Conservation (phyloP, 257 asterid species). For the Solanum tarapatanum region DNA sequence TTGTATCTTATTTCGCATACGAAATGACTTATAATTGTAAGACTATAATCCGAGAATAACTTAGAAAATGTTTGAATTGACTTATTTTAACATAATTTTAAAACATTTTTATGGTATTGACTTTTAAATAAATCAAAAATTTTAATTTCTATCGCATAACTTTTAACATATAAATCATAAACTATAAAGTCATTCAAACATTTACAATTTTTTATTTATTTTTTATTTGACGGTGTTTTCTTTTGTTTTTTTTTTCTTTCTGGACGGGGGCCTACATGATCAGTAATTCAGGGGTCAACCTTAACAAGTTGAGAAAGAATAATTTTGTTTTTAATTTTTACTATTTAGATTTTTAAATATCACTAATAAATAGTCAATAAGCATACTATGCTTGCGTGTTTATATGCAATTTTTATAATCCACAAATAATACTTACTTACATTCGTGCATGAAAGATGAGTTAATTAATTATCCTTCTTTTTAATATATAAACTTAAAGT, state of each 20-base stretch:
- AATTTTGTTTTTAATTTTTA: background rate
- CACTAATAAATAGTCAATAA: background rate
- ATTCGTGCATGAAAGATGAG: background rate
- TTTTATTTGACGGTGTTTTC: background rate
- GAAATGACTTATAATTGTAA: no score
- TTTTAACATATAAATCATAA: no score
- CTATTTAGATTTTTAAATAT: background rate
- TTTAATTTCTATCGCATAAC: no score
- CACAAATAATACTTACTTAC: background rate
- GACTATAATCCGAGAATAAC: no score
- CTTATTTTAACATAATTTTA: no score
- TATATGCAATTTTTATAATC: background rate
- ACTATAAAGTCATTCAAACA: no score
- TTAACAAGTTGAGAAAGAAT: background rate
- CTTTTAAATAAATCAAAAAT: no score
- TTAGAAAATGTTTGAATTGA: no score
- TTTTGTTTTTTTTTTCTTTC: background rate
- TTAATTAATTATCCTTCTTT: background rate
- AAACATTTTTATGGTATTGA: no score
- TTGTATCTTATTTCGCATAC: no score
- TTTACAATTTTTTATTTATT: no score
- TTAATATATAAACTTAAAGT: background rate
- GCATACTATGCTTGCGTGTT: background rate
- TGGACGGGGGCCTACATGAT: background rate
- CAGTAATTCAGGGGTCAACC: background rate